A percentile compares a stretch with the other conserved stretches of the same genome.
phyloP scores from a whole-genome alignment of 352 stramenopile species.

The Thraustochytrium sp. region DNA sequence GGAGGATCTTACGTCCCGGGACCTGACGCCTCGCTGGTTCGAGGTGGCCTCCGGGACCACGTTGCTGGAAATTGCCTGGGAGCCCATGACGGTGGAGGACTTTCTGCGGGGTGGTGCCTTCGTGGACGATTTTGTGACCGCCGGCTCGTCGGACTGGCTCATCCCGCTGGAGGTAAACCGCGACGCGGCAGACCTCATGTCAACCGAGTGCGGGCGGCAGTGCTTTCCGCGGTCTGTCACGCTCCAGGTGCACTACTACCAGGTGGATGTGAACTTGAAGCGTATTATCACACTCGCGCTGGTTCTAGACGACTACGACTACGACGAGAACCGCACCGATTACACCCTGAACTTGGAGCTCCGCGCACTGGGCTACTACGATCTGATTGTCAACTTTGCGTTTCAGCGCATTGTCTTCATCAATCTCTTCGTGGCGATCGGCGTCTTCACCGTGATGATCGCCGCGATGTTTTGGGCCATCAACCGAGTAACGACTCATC shows the following conservation, averaged over 20 bases:
- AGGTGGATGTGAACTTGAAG: constrained; percentile 74
- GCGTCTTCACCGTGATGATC: constrained; percentile 68
- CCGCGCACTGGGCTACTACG: constrained; percentile 86
- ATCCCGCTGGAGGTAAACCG: constrained; percentile 86
- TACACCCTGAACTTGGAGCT: constrained; percentile 87
- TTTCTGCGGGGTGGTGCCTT: constrained; percentile 68
- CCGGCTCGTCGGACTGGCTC: constrained; percentile 78
- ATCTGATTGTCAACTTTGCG: constrained; percentile 91
- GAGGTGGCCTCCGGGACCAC: constrained; percentile 74
- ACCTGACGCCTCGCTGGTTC: constrained; percentile 90
- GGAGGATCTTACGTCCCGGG: constrained; percentile 74
- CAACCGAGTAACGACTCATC: constrained; percentile 76
- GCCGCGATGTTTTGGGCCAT: constrained; percentile 79
- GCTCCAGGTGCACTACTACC: constrained; percentile 88
- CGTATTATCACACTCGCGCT: constrained; percentile 80
- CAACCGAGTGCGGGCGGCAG: constrained; percentile 70
- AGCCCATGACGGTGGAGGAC: constrained; percentile 77
- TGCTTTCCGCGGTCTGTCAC: constrained; percentile 87
- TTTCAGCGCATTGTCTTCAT: constrained; percentile 87
- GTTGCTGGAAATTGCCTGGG: constrained; percentile 83
- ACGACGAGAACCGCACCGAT: constrained; percentile 65
- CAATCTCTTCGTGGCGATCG: constrained; percentile 84
- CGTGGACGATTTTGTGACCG: constrained; percentile 57
- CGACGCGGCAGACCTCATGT: constrained; percentile 60
- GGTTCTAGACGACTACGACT: constrained; percentile 84